Evolutionary conservation across 169 alveolate species (phyloP).

Genomic region (Babesia ovis): DNA sequence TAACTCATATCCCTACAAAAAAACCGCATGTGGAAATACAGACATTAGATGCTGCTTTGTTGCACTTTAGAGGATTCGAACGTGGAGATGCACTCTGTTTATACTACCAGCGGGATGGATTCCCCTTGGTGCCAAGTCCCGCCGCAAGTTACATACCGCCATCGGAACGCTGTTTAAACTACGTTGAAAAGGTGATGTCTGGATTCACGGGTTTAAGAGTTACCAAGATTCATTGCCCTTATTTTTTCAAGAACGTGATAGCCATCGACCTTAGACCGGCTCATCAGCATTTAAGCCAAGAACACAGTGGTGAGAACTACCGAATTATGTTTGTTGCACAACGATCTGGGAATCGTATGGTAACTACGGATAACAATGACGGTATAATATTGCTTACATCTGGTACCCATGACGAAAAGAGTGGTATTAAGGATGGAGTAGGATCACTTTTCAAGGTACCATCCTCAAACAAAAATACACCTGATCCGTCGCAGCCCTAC

Average conservation of each 20-base stretch:
- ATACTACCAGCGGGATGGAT: constrained; percentile 17
- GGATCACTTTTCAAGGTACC: constrained; percentile 23
- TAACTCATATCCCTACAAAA: constrained; percentile 32
- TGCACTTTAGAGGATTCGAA: constrained; percentile 67
- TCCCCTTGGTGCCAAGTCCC: constrained; percentile 58
- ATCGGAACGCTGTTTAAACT: constrained; percentile 18
- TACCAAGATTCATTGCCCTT: constrained; percentile 42
- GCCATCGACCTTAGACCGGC: constrained; percentile 49
- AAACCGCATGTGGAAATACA: neutral
- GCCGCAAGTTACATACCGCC: constrained; percentile 39
- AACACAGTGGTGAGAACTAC: constrained; percentile 11
- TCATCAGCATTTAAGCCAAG: neutral
- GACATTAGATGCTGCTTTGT: constrained; percentile 31
- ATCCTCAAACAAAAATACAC: constrained; percentile 17
- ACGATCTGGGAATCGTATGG: constrained; percentile 25
- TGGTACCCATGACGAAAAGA: constrained; percentile 31
- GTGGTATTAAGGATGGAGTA: constrained; percentile 45
- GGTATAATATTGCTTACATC: constrained; percentile 31
- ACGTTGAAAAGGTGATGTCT: constrained; percentile 52
- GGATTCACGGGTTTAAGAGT: constrained; percentile 60
- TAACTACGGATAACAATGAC: constrained; percentile 35
- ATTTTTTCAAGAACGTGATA: constrained; percentile 37
- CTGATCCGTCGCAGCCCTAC: constrained; percentile 33
- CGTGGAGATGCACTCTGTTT: constrained; percentile 51
- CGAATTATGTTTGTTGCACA: constrained; percentile 8